These are phyloP conservation scores for Aspergillus carbonarius DNA, from an alignment of 2,329 filamentous ascomycete species.

Conservation along the genomic window DNA sequence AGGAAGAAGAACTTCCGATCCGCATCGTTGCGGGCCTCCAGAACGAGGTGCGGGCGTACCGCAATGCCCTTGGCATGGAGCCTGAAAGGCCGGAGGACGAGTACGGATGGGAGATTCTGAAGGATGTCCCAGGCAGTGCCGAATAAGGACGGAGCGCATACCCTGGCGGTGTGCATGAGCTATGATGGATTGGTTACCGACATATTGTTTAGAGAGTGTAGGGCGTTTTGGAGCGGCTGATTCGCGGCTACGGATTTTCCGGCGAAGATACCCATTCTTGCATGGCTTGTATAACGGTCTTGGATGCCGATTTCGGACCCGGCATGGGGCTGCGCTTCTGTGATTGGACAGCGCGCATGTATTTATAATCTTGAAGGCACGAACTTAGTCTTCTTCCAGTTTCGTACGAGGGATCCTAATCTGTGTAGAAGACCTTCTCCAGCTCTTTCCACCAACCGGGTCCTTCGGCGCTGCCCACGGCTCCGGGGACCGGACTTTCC, in stretches of 20 bases:
- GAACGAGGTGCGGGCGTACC: constrained; percentile 50
- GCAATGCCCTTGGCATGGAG: constrained; percentile 50
- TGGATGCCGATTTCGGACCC: neutral
- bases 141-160: constrained; percentile 23
- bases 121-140: constrained; percentile 39
- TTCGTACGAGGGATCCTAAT: constrained; percentile 14
- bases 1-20: constrained; percentile 48
- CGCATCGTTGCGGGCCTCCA: constrained; percentile 48
- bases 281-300: constrained; percentile 15
- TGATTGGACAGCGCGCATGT: neutral
- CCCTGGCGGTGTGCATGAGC: constrained; percentile 17
- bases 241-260: constrained; percentile 17
- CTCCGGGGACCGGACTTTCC: constrained; percentile 34
- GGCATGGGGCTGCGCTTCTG: neutral
- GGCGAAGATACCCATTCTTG: constrained; percentile 28
- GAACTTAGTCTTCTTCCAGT: neutral
- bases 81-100: constrained; percentile 50
- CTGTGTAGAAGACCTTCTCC: constrained; percentile 37
- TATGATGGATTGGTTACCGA: constrained; percentile 19
- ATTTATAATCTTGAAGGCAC: neutral
- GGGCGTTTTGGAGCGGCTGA: constrained; percentile 24
- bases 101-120: constrained; percentile 50
- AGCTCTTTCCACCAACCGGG: constrained; percentile 39
- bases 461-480: constrained; percentile 34
- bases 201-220: constrained; percentile 11